Evolutionary conservation across 805 yeast genomes (phyloP).

Genomic region (Hanseniaspora valbyensis): DNA sequence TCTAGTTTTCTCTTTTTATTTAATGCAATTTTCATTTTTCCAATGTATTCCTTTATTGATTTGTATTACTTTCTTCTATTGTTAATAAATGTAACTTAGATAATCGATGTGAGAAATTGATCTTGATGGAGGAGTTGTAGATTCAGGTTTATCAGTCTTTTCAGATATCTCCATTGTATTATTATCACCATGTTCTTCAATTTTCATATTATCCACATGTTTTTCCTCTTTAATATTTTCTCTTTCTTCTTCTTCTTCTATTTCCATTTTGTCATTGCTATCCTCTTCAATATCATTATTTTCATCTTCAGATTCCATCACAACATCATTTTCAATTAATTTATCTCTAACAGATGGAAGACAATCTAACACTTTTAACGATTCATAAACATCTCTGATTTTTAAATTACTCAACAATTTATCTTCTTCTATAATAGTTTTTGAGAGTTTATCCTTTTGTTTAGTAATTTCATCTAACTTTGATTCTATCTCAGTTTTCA

Average conservation of each 20-base stretch:
- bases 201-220: no score
- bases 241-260: no score
- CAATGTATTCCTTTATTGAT: slow-evolving; percentile 38
- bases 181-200: slow-evolving; percentile 20
- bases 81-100: slow-evolving; percentile 33
- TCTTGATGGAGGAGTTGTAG: neutral
- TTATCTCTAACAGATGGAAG: neutral
- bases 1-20: slow-evolving; percentile 36
- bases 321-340: neutral
- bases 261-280: neutral
- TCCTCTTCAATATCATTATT: neutral
- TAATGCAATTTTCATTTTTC: slow-evolving; percentile 39
- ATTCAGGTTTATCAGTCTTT: neutral
- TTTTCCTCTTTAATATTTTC: no score
- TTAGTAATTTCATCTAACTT: neutral
- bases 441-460: neutral
- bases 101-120: slow-evolving; percentile 11
- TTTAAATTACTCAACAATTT: neutral
- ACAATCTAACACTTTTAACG: neutral
- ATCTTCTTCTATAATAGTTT: neutral
- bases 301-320: neutral
- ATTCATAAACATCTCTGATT: slow-evolving; percentile 13
- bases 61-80: slow-evolving; percentile 39
- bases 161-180: no score
- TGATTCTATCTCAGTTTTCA: neutral